Base-by-base conservation (phyloP, 1,284 basidiomycete genomes). In the Rhodofomes roseus region DNA sequence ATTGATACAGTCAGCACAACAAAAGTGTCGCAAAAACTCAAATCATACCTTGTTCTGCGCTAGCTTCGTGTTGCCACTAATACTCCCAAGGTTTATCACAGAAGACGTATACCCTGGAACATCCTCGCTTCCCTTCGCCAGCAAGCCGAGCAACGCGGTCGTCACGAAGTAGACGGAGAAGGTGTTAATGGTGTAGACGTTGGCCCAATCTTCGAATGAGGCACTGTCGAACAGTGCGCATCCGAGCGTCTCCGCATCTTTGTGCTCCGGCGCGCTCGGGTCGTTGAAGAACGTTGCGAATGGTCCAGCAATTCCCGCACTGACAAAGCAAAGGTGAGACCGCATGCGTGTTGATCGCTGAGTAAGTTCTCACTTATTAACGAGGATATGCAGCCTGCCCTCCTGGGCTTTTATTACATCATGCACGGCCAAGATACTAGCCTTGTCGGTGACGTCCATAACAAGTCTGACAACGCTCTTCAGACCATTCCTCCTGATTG, bases 61-160 rank as follows among this genome's bases (percentile, higher is more conserved):
- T 11, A 87, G 62, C 70, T 89, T 90, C 59, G 81, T 78, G 40
- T 85, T 58, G 1, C 89, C 90, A 59, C 86, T 88, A 59, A 93
- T 86, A 51, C 87, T 90, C 1, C 89, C 89, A 63, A 86, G 86
- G 71, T 91, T 92, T 66, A 93, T 82, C 31, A 93, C 84, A 52
- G 74, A 81, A 8, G 88, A 84, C 18, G 82, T 83, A 68, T 81
- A 86, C 6, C 77, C 79, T 6, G 76, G 73, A 34, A 73, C 72
- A 60, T 89, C 85, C 63, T 81, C 76, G 39, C 86, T 84, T 25
- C 88, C 90, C 62, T 84, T 86, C 55, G 83, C 83, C 27, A 93
- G 81, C 27, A 93, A 76, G 8, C 87, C 90, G 40, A 92, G 73
- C 73, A 92, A 91, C 0, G 89, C 90, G 6, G 81, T 83, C 0